Percentiles rank a stretch among this genome's conserved stretches.
These are phyloP conservation scores for Ogataea thermomethanolica DNA, from an alignment of 805 yeast species.

Conservation along the genomic window DNA sequence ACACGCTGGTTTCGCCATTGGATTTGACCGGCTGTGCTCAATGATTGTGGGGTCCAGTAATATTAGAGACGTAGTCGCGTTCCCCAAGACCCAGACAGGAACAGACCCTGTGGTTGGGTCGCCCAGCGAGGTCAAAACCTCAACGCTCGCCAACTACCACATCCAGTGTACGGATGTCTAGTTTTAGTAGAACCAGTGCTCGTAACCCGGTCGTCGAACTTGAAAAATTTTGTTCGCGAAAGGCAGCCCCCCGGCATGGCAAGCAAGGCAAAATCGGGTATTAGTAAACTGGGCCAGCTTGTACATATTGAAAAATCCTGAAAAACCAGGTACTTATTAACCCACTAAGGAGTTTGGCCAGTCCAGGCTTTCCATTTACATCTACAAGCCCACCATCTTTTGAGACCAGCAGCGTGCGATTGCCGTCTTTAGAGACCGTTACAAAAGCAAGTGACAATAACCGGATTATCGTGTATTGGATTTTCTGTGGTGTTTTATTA, in stretches of 20 bases:
- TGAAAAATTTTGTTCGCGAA: conserved; percentile 11
- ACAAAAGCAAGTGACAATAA: not conserved
- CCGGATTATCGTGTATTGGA: conserved; percentile 2
- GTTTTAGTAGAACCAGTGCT: not conserved
- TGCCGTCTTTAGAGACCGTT: conserved; percentile 8
- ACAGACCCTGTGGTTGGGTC: conserved; percentile 83
- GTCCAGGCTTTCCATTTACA: conserved; percentile 6
- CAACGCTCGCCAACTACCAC: conserved; percentile 53
- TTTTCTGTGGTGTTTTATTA: conserved; percentile 1
- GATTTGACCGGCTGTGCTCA: conserved; percentile 90
- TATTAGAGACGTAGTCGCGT: conserved; percentile 91
- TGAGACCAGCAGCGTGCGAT: conserved; percentile 11
- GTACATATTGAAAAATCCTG: conserved; percentile 11
- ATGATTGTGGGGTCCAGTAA: conserved; percentile 76
- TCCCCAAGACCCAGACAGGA: conserved; percentile 91
- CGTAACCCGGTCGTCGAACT: conserved; percentile 9
- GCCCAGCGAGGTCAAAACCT: conserved; percentile 62
- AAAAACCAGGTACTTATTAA: conserved; percentile 3
- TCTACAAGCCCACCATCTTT: conserved; percentile 5
- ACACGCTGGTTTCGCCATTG: conserved; percentile 95
- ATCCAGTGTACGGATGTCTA: conserved; percentile 26
- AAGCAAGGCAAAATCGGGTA: conserved; percentile 11
- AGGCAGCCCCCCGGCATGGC: conserved; percentile 10
- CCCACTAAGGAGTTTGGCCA: conserved; percentile 10
- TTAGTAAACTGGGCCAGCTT: conserved; percentile 11